Conservation (phyloP, 1,284 basidiomycete species). For the Caloboletus inedulis region DNA sequence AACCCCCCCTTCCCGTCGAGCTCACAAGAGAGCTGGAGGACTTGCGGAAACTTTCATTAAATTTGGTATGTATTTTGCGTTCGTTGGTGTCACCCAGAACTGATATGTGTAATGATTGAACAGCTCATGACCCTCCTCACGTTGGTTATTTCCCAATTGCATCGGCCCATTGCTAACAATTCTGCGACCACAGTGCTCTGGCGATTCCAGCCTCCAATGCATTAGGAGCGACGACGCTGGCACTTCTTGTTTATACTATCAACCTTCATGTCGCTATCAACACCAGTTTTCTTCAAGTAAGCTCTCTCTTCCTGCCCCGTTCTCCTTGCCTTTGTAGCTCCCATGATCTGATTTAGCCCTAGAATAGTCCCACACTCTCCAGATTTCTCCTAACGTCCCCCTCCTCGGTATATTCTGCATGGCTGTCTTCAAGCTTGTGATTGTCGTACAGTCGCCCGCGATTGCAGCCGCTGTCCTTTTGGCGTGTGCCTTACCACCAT, state of each 20-base stretch:
- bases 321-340: background rate
- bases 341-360: background rate
- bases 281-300: constrained; percentile 21
- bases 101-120: background rate
- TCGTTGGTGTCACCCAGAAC: background rate
- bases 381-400: constrained; percentile 25
- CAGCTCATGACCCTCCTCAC: constrained; percentile 30
- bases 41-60: constrained; percentile 23
- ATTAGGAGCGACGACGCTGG: constrained; percentile 24
- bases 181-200: constrained; percentile 18
- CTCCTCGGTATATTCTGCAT: constrained; percentile 29
- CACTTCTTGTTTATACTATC: constrained; percentile 32
- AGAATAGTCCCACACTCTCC: constrained; percentile 19
- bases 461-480: constrained; percentile 20
- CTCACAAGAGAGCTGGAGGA: constrained; percentile 25
- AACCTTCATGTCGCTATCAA: constrained; percentile 26
- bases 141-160: constrained; percentile 16
- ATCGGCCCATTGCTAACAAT: background rate
- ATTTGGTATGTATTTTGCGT: constrained; percentile 14
- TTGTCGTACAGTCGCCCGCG: constrained; percentile 21
- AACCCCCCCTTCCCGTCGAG: constrained; percentile 11
- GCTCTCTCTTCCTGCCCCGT: background rate
- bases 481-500: constrained; percentile 21
- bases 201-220: constrained; percentile 19
- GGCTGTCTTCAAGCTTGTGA: constrained; percentile 17